These are phyloP conservation scores for Metarhizium rileyi DNA, from an alignment of 2,329 filamentous ascomycete species.

Conservation along the genomic window DNA sequence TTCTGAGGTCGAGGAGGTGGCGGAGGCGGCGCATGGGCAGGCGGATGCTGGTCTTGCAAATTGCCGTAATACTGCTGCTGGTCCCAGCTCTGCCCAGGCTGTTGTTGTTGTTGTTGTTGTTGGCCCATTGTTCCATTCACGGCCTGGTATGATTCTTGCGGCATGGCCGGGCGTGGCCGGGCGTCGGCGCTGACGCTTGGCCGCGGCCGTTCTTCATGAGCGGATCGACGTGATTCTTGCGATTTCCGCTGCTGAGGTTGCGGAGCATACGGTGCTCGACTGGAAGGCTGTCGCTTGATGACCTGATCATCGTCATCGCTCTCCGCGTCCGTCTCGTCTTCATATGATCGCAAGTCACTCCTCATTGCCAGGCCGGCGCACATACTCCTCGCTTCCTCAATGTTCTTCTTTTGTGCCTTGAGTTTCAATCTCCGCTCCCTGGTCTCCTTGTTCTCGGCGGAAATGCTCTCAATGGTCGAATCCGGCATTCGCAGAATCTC, in stretches of 20 bases:
- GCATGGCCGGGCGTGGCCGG: conserved; percentile 13
- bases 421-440: conserved; percentile 37
- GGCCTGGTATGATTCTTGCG: conserved; percentile 13
- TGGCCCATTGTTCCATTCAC: conserved; percentile 13
- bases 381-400: conserved; percentile 39
- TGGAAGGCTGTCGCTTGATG: neutral
- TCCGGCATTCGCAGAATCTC: conserved; percentile 38
- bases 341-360: conserved; percentile 35
- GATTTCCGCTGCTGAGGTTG: conserved; percentile 7
- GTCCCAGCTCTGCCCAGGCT: conserved; percentile 8
- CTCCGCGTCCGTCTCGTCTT: conserved; percentile 24
- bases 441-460: conserved; percentile 43
- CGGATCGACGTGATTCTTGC: conserved; percentile 3
- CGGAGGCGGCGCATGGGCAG: conserved; percentile 21
- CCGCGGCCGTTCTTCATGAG: conserved; percentile 5
- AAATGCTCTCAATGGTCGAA: conserved; percentile 37
- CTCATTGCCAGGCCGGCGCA: conserved; percentile 42
- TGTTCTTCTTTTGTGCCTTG: conserved; percentile 38
- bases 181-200: neutral
- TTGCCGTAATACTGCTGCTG: conserved; percentile 5
- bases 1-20: conserved; percentile 29
- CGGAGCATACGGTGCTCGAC: conserved; percentile 7
- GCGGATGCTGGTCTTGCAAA: conserved; percentile 18
- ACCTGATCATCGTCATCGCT: conserved; percentile 22
- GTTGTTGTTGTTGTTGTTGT: too few relatives aligned